These are phyloP conservation scores for Thalassiosira mediterranea DNA, from an alignment of 352 stramenopile genomes.

Conservation along the genomic window DNA sequence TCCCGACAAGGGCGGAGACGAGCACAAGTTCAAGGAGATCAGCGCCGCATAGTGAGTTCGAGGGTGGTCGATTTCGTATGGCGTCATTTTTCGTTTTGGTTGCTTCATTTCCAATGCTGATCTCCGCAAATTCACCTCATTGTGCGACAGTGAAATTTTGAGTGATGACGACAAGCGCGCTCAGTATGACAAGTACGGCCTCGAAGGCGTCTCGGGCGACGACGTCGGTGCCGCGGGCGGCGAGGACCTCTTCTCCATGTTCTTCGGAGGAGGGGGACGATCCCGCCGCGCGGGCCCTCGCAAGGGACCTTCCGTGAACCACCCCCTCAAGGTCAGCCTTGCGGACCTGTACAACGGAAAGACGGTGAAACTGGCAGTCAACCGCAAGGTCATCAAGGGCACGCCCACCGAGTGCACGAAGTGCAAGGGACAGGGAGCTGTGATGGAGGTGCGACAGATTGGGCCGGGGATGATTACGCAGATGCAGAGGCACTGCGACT, in stretches of 20 bases:
- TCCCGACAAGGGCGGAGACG: conserved; percentile 98
- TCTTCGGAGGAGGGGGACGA: conserved; percentile 90
- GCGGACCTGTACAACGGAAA: conserved; percentile 99
- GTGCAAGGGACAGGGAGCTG: conserved; percentile 93
- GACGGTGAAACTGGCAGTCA: conserved; percentile 96
- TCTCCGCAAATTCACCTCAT: too few species aligned
- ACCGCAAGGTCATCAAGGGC: conserved; percentile 94
- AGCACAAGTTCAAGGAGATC: conserved; percentile 89
- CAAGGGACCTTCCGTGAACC: conserved; percentile 94
- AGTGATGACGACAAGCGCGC: conserved; percentile 82
- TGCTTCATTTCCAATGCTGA: not conserved
- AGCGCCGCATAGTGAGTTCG: conserved; percentile 93
- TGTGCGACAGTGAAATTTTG: too few species aligned
- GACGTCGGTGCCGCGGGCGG: conserved; percentile 61
- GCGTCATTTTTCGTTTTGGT: not conserved
- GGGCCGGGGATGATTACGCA: conserved; percentile 98
- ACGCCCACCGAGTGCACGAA: conserved; percentile 91
- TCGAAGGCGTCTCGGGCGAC: conserved; percentile 94
- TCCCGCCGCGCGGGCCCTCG: conserved; percentile 83
- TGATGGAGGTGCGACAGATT: conserved; percentile 96
- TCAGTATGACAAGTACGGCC: conserved; percentile 92
- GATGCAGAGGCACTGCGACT: conserved; percentile 93
- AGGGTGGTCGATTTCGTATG: conserved; percentile 73
- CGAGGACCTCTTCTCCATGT: conserved; percentile 96
- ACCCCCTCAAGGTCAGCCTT: conserved; percentile 95